Evolutionary conservation across 106 monocot genomes (phyloP), one percentile per base, ranked within the genome.

Genomic region (Posidonia australis): DNA sequence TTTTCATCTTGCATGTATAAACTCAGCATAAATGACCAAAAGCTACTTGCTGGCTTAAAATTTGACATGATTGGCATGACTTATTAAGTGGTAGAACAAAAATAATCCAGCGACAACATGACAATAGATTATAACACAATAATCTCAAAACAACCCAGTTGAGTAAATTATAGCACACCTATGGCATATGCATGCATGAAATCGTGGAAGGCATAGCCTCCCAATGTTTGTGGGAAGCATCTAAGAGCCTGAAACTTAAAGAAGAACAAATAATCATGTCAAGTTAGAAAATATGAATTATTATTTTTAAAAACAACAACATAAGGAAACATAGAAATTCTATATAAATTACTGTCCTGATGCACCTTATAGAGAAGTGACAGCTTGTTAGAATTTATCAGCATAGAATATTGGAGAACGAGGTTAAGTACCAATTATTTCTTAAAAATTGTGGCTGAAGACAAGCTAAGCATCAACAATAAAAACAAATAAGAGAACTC

Each of bases 111-210:
- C 22, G 22, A 22, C 22, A 7, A 53, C 7, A 21, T 13, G 10
- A 10, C 11, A 27, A 17, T 10, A 58, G 17, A 58, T 3, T 36
- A 31, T 28, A 21, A 61, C 41, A 29, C 16, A 26, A 58, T 0
- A 55, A 55, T 58, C 41, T 58, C 56, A 45, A 53, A 52, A 18
- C 23, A 53, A 67, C 29, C 13, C 14, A 3, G n/a, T 6, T 16
- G 13, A 47, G 13, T 16, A 13, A 48, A 65, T 5, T 12, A 19
- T 7, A 65, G 18, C 46, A 46, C 74, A 91, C 90, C 83, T 68
- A 83, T 69, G 12, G 79, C 65, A 83, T 62, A 83, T 25, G 90
- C 86, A 79, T 83, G 75, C 80, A 83, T 78, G 67, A 91, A 91
- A 77, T 79, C 69, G 46, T 74, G 67, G 62, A 91, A 72, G 44